A percentile compares a stretch with the other conserved stretches of the same genome.
Conservation (phyloP, 768 basidiomycete species). For the Pleurotus pulmonarius region DNA sequence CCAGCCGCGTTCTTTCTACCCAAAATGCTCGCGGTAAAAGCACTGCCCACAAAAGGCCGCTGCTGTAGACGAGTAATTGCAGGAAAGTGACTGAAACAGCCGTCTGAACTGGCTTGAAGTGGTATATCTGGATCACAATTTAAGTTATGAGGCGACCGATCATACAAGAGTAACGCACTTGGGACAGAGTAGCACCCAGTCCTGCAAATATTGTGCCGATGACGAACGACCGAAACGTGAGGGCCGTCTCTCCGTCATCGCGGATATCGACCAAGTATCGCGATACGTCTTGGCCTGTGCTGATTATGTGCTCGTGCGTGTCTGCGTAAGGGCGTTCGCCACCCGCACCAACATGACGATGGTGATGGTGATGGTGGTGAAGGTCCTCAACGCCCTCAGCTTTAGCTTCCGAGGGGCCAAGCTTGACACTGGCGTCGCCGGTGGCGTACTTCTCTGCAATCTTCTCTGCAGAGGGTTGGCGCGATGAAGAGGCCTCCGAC, state of each 20-base stretch:
- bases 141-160: not conserved
- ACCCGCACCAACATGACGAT: too few species aligned
- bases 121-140: slow-evolving; percentile 40
- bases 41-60: slow-evolving; percentile 46
- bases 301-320: slow-evolving; percentile 32
- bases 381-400: too few species aligned
- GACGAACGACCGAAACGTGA: slow-evolving; percentile 53
- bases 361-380: too few species aligned
- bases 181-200: slow-evolving; percentile 50
- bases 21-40: slow-evolving; percentile 36
- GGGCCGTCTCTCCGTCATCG: slow-evolving; percentile 52
- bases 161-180: slow-evolving; percentile 30
- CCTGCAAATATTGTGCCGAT: slow-evolving; percentile 55
- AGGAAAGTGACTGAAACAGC: slow-evolving; percentile 54
- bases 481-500: too few species aligned
- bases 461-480: too few species aligned
- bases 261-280: slow-evolving; percentile 51
- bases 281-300: slow-evolving; percentile 47
- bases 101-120: slow-evolving; percentile 55
- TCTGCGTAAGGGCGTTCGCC: not conserved
- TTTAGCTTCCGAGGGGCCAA: too few species aligned
- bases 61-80: slow-evolving; percentile 46
- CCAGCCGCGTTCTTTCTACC: slow-evolving; percentile 41
- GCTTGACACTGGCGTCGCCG: too few species aligned
- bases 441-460: too few species aligned